phyloP scores from a whole-genome alignment of 495 filamentous ascomycete species.

The Rhypophila decipiens region DNA sequence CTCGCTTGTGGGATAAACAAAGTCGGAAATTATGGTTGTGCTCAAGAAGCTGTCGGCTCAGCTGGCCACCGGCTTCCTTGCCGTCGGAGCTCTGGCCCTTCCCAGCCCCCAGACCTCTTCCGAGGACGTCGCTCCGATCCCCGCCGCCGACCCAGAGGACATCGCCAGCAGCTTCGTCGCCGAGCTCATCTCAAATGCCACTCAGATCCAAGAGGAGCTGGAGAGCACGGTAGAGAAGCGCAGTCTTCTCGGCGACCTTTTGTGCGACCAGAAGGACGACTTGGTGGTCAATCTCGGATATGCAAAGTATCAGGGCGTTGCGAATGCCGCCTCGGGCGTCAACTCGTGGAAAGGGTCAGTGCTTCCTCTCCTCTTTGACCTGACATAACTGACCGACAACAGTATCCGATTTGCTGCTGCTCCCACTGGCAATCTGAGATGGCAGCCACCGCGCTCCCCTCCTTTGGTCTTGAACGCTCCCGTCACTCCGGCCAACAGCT shows the following conservation, averaged over 20 bases:
- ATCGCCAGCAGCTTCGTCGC: constrained; percentile 15
- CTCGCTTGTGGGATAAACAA: too few relatives aligned
- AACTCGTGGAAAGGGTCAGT: constrained; percentile 36
- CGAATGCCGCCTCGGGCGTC: constrained; percentile 24
- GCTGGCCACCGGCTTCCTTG: constrained; percentile 1
- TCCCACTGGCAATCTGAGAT: constrained; percentile 22
- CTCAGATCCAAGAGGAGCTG: constrained; percentile 6
- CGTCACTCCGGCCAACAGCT: constrained; percentile 8
- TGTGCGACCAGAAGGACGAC: constrained; percentile 5
- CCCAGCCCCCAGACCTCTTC: not conserved
- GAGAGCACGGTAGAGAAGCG: constrained; percentile 8
- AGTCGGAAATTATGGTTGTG: constrained; percentile 1
- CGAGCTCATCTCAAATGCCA: constrained; percentile 17
- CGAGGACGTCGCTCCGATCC: not conserved
- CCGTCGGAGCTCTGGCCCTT: constrained; percentile 1
- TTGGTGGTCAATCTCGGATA: constrained; percentile 33
- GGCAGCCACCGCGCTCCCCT: constrained; percentile 24
- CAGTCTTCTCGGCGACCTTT: constrained; percentile 3
- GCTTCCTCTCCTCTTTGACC: not conserved
- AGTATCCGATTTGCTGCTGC: constrained; percentile 29
- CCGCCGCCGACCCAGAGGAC: not conserved
- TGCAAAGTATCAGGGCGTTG: constrained; percentile 32
- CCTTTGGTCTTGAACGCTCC: constrained; percentile 1
- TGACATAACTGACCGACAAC: constrained; percentile 4
- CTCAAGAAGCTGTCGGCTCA: constrained; percentile 1